Evolutionary conservation across 202 grass and related monocot species (phyloP), one percentile per base, ranked within the genome.

Genomic region (Panicum hallii): DNA sequence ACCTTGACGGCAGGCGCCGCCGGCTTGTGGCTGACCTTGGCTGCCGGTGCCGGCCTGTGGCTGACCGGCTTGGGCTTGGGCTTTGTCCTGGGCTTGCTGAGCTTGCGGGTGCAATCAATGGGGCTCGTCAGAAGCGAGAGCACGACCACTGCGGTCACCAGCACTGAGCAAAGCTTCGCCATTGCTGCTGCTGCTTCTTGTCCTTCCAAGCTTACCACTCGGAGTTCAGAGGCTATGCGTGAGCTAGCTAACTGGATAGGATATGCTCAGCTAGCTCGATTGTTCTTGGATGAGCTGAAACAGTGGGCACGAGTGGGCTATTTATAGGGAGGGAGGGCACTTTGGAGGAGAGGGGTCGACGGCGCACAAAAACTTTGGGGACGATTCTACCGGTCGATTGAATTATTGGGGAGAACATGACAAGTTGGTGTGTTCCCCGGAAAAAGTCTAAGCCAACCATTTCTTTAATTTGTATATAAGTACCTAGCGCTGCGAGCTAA

Each of bases 31-130:
- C 6, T 40, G 34, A 17, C 32, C 34, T 22, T 65, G 63, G 32
- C 63, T 9, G 15, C 65, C 15, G 19, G 16, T 34, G 34, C 34
- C 32, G 52, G 55, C 38, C 23, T 87, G 22, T 36, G 70, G 64
- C 66, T 67, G 12, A 17, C 10, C 11, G 49, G 15, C 48, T 9
- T 14, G 3, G 44, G 8, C 73, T 26, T 83, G 0, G 60, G 23
- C 10, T 47, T 70, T 7, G 53, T 42, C 42, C 40, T 81, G 16
- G 16, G 4, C n/a, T 79, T 90, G 17, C 11, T 11, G 69, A 87
- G 89, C 76, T 81, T 90, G 44, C 85, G 80, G 36, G 62, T 65
- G 76, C 89, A 87, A 57, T 77, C 81, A 71, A 80, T 87, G 80
- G 89, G 85, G 70, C 55, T 87, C 63, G 77, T 85, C 6, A 90